Evolutionary conservation across 768 basidiomycete species (phyloP), one percentile per base, ranked within the genome.

Genomic region (Hydnomerulius pinastri): DNA sequence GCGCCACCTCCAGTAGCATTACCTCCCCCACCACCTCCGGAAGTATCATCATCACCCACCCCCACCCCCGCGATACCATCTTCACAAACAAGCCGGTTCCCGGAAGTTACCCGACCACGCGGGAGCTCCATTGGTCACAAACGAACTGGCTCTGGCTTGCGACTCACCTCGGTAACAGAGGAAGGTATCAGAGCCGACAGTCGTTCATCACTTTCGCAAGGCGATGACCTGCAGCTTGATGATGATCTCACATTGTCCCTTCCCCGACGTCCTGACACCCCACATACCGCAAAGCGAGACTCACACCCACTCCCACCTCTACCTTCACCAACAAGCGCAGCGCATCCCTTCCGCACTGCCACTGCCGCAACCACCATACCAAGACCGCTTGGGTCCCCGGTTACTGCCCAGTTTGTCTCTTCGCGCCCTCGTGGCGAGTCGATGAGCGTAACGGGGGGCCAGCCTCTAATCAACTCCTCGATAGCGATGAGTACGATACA

Each of bases 251-350:
- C 56, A 36, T 38, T 53, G 18, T 61, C 69, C 38, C 62, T 65
- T 33, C 64, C 67, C 23, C 59, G 63, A 47, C 64, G 67, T 46
- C 65, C 74, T 32, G 77, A 78, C 38, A 74, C 74, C 7, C 72
- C 75, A 25, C 78, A 72, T 29, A 70, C 67, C 29, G 47, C 61
- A 27, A 78, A 73, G 56, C 72, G 71, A 57, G 82, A 83, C 35
- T 81, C 81, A 8, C 87, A 80, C 49, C 88, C 85, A 17, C 71
- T 88, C 11, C 87, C 86, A 15, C 85, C 85, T 37, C 65, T 87
- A 41, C 86, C 85, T 33, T 76, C 80, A 4, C 79, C 77, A 42
- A 65, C 72, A 11, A 58, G 64, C 24, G 58, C 65, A 40, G 44
- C 55, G 6, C 66, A 59, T 63, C 69, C 53, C 17, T 67, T 54